These are phyloP conservation scores for Phytophthora foliorum DNA, from an alignment of 352 stramenopile species.

Conservation along the genomic window DNA sequence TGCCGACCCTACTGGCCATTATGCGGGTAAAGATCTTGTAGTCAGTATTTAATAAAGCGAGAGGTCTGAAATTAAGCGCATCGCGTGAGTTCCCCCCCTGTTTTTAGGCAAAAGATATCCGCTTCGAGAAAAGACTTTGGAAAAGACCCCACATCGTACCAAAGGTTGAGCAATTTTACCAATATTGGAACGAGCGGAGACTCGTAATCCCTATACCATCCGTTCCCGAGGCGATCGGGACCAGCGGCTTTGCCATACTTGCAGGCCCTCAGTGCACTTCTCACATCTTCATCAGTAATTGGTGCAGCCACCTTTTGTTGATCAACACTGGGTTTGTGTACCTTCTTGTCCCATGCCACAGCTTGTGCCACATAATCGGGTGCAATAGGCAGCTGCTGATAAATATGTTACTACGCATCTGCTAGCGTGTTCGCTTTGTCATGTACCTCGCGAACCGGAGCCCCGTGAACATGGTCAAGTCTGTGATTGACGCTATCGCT, in stretches of 20 bases:
- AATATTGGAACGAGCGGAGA: background rate
- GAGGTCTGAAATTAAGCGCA: constrained; percentile 3
- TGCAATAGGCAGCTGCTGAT: background rate
- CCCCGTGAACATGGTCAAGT: background rate
- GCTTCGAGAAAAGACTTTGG: background rate
- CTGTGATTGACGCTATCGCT: background rate
- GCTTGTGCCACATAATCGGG: background rate
- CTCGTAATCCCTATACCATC: background rate
- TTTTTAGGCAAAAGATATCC: background rate
- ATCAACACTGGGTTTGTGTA: too few species aligned
- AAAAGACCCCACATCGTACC: background rate
- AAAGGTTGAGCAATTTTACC: background rate
- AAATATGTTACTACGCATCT: background rate
- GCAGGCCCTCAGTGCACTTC: background rate
- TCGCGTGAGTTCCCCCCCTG: background rate
- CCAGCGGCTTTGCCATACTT: background rate
- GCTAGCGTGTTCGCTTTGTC: background rate
- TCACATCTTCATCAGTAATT: too few species aligned
- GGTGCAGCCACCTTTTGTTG: too few species aligned
- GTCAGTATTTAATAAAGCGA: constrained; percentile 1
- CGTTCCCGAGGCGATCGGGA: background rate
- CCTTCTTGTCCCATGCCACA: too few species aligned
- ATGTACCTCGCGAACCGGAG: background rate
- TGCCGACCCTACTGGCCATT: background rate
- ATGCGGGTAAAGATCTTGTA: background rate